A percentile compares a stretch with the other conserved stretches of the same genome.
Evolutionary conservation across 345 rosid genomes (phyloP).

Genomic region (Brassica rapa): DNA sequence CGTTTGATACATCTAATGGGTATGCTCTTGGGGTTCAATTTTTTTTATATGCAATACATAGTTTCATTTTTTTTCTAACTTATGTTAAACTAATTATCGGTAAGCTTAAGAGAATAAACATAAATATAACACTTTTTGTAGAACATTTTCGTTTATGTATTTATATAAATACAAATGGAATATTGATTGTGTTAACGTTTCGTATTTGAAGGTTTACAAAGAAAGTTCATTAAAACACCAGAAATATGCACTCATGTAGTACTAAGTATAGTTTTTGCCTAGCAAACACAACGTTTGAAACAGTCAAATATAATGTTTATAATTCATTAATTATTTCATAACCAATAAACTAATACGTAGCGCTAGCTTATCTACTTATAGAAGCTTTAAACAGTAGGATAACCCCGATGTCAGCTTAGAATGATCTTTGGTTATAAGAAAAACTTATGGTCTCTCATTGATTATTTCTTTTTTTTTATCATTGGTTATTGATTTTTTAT

Average conservation of each 20-base stretch:
- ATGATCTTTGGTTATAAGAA: background rate
- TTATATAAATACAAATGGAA: background rate
- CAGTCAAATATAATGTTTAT: background rate
- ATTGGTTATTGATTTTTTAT: background rate
- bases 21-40: constrained; percentile 33
- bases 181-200: background rate
- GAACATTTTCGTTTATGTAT: background rate
- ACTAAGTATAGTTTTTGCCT: background rate
- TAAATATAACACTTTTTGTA: background rate
- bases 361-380: background rate
- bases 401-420: background rate
- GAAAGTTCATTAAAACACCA: background rate
- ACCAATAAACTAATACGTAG: background rate
- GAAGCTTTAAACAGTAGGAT: background rate
- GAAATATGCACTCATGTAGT: background rate
- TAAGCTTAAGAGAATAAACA: background rate
- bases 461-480: background rate
- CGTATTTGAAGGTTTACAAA: background rate
- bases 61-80: background rate
- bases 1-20: constrained; percentile 72
- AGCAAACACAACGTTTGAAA: background rate
- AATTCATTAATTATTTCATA: background rate
- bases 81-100: background rate
- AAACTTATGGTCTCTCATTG: background rate
- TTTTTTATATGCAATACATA: constrained; percentile 5